Base-by-base conservation (phyloP, 129 eudicot genomes). In the Helichrysum umbraculigerum region DNA sequence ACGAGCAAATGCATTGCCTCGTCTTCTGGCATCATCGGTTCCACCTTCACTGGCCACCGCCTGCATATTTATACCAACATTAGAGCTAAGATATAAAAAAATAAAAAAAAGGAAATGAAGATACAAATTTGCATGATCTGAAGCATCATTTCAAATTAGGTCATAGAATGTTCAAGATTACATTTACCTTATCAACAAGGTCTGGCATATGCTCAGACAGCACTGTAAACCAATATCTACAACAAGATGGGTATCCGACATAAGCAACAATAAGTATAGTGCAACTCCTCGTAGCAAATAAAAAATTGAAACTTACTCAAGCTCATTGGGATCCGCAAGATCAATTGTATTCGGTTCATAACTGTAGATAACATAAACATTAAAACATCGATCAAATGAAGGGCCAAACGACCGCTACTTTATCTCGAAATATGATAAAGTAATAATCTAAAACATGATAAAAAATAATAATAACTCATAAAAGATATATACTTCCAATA, bases 41-140 rank as follows among this genome's bases (percentile, higher is more conserved):
- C 97, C 99, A 71, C 99, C 99, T 86, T 95, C 99, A 75, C 99
- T 95, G 10, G 99, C 99, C 83, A 95, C 99, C 65, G 97, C 99
- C 99, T 95, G 76, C 71, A 85, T 20, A 76, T 66, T 32, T 68
- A 73, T 25, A 54, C 29, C 67, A 62, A 63, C 20, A 57, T 52
- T 51, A 63, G 19, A n/a, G n/a, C n/a, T n/a, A n/a, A n/a, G n/a
- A n/a, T n/a, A 8, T 17, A 33, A 14, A 6, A 35, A 66, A 66
- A 66, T 7, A 21, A 67, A 37, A 3, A 35, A 9, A 8, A 16
- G 15, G 30, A 8, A 20, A 20, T 35, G 5, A 17, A 66, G 5
- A 63, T 47, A 28, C 4, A 69, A 42, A 68, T 51, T 15, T 44
- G 9, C 16, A 56, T 56, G 16, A 28, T 37, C 21, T 4, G 21